Percentiles rank a stretch among this genome's conserved stretches.
Conservation (phyloP, 352 stramenopile species). For the Phytophthora idaei region DNA sequence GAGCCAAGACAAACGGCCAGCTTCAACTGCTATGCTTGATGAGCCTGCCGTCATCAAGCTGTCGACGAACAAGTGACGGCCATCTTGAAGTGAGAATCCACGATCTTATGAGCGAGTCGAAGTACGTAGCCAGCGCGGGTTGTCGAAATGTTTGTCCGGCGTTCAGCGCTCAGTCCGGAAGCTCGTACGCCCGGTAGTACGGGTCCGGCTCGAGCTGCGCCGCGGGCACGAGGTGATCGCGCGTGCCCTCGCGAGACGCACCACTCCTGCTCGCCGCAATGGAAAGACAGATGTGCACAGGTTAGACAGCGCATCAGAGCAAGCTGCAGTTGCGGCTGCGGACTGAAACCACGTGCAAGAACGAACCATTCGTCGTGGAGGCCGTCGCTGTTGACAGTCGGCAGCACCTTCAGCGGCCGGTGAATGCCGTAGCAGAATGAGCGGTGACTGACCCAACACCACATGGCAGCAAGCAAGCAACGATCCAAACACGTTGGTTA, state of each 20-base stretch:
- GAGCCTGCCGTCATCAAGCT: constrained; percentile 14
- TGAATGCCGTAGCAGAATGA: constrained; percentile 78
- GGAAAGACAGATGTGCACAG: neutral
- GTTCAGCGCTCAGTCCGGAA: constrained; percentile 11
- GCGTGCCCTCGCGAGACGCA: constrained; percentile 28
- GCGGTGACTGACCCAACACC: constrained; percentile 37
- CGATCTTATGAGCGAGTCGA: constrained; percentile 5
- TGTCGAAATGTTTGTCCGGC: constrained; percentile 8
- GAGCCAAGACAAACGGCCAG: constrained; percentile 16
- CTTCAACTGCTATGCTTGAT: constrained; percentile 23
- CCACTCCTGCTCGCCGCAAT: constrained; percentile 22
- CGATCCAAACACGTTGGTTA: no score
- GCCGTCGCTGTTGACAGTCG: constrained; percentile 72
- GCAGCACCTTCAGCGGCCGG: constrained; percentile 57
- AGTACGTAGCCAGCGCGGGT: neutral
- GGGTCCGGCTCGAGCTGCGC: constrained; percentile 51
- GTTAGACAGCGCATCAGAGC: constrained; percentile 13
- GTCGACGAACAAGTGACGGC: constrained; percentile 15
- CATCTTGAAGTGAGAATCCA: constrained; percentile 20
- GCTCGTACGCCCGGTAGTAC: constrained; percentile 36
- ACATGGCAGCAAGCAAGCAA: constrained; percentile 2
- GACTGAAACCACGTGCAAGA: constrained; percentile 12
- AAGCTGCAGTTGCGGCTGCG: neutral
- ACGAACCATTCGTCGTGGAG: constrained; percentile 48
- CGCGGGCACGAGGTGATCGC: constrained; percentile 35